Conservation (phyloP, 768 basidiomycete species). For the Leccinum arenicola region DNA sequence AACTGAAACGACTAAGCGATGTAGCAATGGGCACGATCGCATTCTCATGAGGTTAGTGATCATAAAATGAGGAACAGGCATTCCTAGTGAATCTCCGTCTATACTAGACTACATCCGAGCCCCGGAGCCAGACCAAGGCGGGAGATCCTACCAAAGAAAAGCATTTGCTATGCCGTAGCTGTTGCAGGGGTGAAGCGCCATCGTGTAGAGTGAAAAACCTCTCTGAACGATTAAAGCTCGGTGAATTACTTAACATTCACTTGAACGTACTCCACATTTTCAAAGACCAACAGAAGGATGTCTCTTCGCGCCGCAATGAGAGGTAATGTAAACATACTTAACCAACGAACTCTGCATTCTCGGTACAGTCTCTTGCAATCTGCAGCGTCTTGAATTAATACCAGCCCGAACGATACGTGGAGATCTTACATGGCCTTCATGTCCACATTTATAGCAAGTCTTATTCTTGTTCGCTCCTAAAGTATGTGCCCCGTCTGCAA, state of each 20-base stretch:
- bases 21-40: background rate
- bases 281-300: conserved; percentile 10
- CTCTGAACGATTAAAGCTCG: conserved; percentile 2
- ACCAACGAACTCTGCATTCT: conserved; percentile 48
- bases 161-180: background rate
- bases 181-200: background rate
- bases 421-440: conserved; percentile 77
- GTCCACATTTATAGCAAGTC: conserved; percentile 87
- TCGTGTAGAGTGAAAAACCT: background rate
- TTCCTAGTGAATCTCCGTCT: conserved; percentile 19
- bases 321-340: conserved; percentile 29
- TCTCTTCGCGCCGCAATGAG: conserved; percentile 7
- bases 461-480: conserved; percentile 57
- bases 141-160: background rate
- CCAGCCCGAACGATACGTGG: background rate
- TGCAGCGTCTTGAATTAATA: conserved; percentile 24
- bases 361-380: conserved; percentile 68
- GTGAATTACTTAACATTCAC: conserved; percentile 14
- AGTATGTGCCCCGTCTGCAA: conserved; percentile 42
- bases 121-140: background rate
- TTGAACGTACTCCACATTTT: conserved; percentile 18
- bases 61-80: conserved; percentile 5
- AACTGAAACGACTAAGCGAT: background rate
- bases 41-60: background rate
- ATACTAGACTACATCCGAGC: conserved; percentile 1